Evolutionary conservation across 495 filamentous ascomycete genomes (phyloP).

Genomic region (Amniculicola lignicola): DNA sequence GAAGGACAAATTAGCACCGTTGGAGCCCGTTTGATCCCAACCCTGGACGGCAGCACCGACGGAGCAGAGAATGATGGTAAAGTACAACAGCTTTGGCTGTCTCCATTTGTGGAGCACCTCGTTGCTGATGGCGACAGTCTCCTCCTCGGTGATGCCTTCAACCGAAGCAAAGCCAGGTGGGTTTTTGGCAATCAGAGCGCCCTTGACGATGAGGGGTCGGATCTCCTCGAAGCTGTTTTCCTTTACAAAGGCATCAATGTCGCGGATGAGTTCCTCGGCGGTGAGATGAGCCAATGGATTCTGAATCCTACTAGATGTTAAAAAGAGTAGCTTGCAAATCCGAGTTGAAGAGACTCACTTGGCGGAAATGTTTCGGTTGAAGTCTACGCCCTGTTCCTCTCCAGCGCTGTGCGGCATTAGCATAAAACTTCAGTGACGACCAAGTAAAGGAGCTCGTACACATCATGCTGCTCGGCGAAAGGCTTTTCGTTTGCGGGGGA

Average conservation of each 20-base stretch:
- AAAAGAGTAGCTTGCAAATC: too few relatives aligned
- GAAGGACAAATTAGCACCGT: slow-evolving; percentile 19
- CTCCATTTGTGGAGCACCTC: slow-evolving; percentile 9
- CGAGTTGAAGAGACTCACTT: too few relatives aligned
- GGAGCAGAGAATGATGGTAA: slow-evolving; percentile 3
- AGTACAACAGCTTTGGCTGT: slow-evolving; percentile 1
- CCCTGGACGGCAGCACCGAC: slow-evolving; percentile 14
- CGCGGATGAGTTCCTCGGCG: not conserved
- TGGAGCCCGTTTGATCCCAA: slow-evolving; percentile 22
- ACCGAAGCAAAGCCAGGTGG: slow-evolving; percentile 3
- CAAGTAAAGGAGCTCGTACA: too few relatives aligned
- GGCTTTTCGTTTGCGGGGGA: too few relatives aligned
- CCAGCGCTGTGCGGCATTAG: too few relatives aligned
- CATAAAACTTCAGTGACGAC: too few relatives aligned
- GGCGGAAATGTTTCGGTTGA: too few relatives aligned
- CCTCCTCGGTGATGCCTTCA: slow-evolving; percentile 2
- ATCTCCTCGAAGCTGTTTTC: not conserved
- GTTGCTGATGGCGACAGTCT: not conserved
- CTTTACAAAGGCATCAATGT: not conserved
- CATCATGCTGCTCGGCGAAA: too few relatives aligned
- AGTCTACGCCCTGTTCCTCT: too few relatives aligned
- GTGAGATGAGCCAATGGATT: not conserved
- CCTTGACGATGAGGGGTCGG: not conserved
- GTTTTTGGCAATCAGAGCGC: slow-evolving; percentile 4
- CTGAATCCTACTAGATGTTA: too few relatives aligned